Base-by-base conservation (phyloP, 371 early-diverging fungal genomes). In the Rhizomucor pusillus region DNA sequence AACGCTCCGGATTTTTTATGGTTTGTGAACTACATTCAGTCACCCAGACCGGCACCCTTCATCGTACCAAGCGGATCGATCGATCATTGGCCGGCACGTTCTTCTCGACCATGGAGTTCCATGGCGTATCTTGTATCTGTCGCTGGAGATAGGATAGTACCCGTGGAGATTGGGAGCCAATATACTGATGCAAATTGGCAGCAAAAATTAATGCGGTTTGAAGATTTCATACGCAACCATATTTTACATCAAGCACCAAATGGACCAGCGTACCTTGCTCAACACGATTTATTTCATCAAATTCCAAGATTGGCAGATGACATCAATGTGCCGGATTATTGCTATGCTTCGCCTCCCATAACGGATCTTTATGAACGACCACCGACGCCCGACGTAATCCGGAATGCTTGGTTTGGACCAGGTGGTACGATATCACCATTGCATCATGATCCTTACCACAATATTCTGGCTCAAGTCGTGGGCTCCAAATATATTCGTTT, bases 371-470 rank as follows among this genome's bases (percentile, higher is more conserved):
- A 71, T 36, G 19, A 23, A 18, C 24, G 50, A 34, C 29, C 50
- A 0, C 74, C 73, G 1, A n/a, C n/a, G n/a, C 73, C 74, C 0
- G 66, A 71, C 1, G 81, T 87, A 14, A 63, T 81, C 22, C 67
- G 86, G 41, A 87, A 93, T 62, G 89, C 87, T 1, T 97, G 97
- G 97, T 80, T 97, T 60, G 97, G 97, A 0, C 95, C 95, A 0
- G 52, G 59, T 18, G 86, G 86, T 0, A 95, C 97, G 0, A 76
- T 92, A 0, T 91, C 94, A 4, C 95, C 97, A 1, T 67, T 93
- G 49, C 97, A 97, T 58, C 85, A 82, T 33, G 97, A 97, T 60
- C 87, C 87, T 0, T 81, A 86, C 50, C 82, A 91, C 58, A 97
- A 97, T 61, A 56, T 95, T 40, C 79, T 93, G 54, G 90, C 88